Evolutionary conservation across 208 protist species (phyloP), one percentile per base, ranked within the genome.

Genomic region (Leishmania braziliensis): DNA sequence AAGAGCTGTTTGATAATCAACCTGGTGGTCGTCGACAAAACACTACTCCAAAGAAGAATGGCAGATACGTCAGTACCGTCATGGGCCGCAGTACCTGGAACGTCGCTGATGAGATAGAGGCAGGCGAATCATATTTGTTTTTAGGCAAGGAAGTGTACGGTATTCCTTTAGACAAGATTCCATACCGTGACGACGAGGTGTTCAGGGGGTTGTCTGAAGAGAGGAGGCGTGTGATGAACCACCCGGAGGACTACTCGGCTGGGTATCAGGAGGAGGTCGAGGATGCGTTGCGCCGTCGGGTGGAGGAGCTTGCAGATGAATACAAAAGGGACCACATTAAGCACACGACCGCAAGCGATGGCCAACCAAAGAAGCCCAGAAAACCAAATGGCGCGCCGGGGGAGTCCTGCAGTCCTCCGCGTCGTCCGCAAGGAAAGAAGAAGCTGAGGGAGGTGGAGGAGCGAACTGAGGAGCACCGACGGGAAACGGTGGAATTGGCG

Each of bases 131-230:
- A 4, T 65, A 82, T 51, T 84, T 88, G 68, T 93, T 92, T 83
- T 83, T 96, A 10, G 89, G 91, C n/a, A 87, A 90, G 54, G 87
- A 90, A 26, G 80, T 86, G 9, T 76, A 92, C 36, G 79, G 86
- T 58, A 85, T 96, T 23, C 78, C 83, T 2, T 72, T 90, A 51
- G 83, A 84, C 43, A 85, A 86, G 78, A 68, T 96, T 29, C 82
- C 83, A 5, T 79, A 95, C 66, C 86, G 92, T 71, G 78, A 85
- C 10, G 93, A 96, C 58, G 68, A 79, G 9, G 54, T 79, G 16
- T 94, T 96, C 78, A 69, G 60, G 39, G 72, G 86, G 18, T 84
- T 96, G n/a, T 90, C 94, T 71, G 73, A 88, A 54, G 75, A 94
- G 86, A 86, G 88, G 51, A 80, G 80, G 43, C 53, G 80, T 33